Base-by-base conservation (phyloP, 179 eudicot genomes). In the Kewa caespitosa region DNA sequence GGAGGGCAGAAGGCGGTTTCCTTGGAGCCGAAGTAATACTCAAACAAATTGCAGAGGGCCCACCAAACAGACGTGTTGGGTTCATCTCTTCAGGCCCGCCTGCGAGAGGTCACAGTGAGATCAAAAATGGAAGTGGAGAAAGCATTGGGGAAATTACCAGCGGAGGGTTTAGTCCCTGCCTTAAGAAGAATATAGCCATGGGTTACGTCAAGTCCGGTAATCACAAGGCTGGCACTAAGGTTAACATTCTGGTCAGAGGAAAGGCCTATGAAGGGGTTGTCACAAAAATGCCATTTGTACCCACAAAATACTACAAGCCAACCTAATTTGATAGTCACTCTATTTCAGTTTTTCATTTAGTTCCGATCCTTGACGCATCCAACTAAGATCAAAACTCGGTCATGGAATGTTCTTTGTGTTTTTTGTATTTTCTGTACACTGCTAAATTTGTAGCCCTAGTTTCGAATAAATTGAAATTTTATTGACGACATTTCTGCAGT, bases 151-250 rank as follows among this genome's bases (percentile, higher is more conserved):
- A 94, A 76, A 81, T 94, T 33, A 94, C 98, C 10, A 94, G 98
- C 69, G 98, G 98, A 74, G 98, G 98, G 39, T 94, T 94, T 57
- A 94, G 98, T 69, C 98, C 98, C 9, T 92, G 97, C 83, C 87
- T 94, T 12, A 94, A 92, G 91, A 94, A 94, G 90, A 95, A 94
- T 84, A 90, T 95, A 62, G 99, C 97, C 39, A 95, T 95, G 95
- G 99, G 99, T 42, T 95, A 95, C 55, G 97, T 95, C 32, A 95
- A 95, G 72, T 86, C 94, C 0, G 97, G 99, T 37, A 77, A 68
- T 75, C 99, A 95, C 80, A 95, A 95, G 83, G 83, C 87, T 0
- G 97, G 97, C 30, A 92, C 97, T 38, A 89, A 95, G 77, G 90
- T 86, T 34, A 90, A 80, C 78, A 86, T 95, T 67, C 84, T 88